A percentile compares a stretch with the other conserved stretches of the same genome.
These are phyloP conservation scores for Ramaria rubella DNA, from an alignment of 768 basidiomycete genomes.

Conservation along the genomic window DNA sequence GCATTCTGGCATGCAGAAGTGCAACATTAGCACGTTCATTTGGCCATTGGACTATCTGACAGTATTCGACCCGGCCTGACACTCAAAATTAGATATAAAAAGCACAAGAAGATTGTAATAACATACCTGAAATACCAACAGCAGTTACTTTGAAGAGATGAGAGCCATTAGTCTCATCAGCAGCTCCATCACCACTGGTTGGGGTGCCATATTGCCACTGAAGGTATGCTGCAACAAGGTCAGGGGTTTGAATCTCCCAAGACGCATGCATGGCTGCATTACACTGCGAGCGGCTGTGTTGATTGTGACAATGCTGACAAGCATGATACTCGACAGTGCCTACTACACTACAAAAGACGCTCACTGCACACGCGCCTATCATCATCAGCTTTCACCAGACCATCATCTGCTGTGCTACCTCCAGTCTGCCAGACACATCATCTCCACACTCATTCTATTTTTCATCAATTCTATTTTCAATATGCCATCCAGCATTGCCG, in stretches of 20 bases:
- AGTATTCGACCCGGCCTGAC: not conserved
- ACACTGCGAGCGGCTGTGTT: not conserved
- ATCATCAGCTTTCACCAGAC: too few relatives aligned
- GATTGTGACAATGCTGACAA: not conserved
- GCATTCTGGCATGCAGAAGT: not conserved
- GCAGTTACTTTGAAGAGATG: not conserved
- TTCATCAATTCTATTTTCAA: too few relatives aligned
- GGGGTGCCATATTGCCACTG: not conserved
- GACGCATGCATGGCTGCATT: not conserved
- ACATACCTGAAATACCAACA: not conserved
- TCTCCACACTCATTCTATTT: too few relatives aligned
- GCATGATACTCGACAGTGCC: too few relatives aligned
- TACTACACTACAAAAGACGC: too few relatives aligned
- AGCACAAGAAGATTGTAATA: not conserved
- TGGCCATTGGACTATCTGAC: not conserved
- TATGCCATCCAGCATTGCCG: too few relatives aligned
- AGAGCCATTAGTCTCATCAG: not conserved
- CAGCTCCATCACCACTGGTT: too few relatives aligned
- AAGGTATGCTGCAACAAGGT: not conserved
- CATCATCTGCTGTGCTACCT: too few relatives aligned
- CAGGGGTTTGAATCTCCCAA: not conserved
- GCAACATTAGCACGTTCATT: not conserved
- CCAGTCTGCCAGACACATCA: too few relatives aligned
- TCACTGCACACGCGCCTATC: too few relatives aligned
- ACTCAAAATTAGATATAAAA: not conserved